phyloP scores from a whole-genome alignment of 768 basidiomycete species.

The Epithele typhae region DNA sequence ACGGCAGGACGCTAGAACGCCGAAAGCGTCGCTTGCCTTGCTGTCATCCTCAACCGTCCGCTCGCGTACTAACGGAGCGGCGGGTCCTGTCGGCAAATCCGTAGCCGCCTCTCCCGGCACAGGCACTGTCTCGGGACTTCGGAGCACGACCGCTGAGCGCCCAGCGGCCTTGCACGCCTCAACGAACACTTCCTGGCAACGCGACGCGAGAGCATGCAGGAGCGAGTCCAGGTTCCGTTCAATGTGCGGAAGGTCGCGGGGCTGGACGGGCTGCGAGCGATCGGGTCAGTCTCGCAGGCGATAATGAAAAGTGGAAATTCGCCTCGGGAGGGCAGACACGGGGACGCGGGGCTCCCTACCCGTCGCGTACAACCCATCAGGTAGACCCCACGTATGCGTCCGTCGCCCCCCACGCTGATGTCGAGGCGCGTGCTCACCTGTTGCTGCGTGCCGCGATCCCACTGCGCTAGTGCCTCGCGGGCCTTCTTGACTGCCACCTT shows the following conservation, averaged over 20 bases:
- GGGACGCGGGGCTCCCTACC: too few relatives aligned
- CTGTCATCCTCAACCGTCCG: slow-evolving; percentile 42
- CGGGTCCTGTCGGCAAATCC: neutral
- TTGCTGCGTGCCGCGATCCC: slow-evolving; percentile 26
- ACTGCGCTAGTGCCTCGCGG: slow-evolving; percentile 11
- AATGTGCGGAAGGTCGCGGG: slow-evolving; percentile 50
- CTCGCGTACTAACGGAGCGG: slow-evolving; percentile 42
- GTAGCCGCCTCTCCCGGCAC: neutral
- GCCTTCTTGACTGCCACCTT: slow-evolving; percentile 7
- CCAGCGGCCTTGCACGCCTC: slow-evolving; percentile 59
- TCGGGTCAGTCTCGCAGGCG: too few relatives aligned
- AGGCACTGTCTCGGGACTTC: too few relatives aligned
- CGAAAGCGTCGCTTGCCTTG: slow-evolving; percentile 41
- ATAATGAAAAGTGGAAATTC: too few relatives aligned
- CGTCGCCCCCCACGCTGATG: too few relatives aligned
- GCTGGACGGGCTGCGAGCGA: slow-evolving; percentile 42
- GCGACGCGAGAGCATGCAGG: slow-evolving; percentile 53
- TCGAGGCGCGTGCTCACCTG: too few relatives aligned
- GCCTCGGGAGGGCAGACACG: too few relatives aligned
- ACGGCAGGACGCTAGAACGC: slow-evolving; percentile 5
- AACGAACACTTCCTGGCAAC: slow-evolving; percentile 59
- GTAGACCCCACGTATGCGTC: too few relatives aligned
- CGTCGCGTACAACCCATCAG: too few relatives aligned
- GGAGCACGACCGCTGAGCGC: slow-evolving; percentile 44
- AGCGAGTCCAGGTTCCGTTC: slow-evolving; percentile 69